Percentiles rank a stretch among this genome's conserved stretches.
These are phyloP conservation scores for Sclerotinia minor DNA, from an alignment of 2,329 filamentous ascomycete genomes.

Conservation along the genomic window DNA sequence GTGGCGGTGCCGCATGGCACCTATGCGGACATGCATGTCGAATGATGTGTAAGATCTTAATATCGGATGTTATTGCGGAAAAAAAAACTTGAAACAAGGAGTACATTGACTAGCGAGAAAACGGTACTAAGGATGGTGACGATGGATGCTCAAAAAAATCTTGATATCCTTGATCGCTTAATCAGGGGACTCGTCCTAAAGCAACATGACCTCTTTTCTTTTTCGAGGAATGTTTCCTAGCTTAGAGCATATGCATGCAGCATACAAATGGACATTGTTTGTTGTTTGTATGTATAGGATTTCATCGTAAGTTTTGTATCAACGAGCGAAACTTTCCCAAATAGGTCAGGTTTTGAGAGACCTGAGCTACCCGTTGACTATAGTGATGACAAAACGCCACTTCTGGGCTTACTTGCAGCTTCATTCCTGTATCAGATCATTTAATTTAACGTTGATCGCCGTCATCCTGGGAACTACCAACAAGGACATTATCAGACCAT, in stretches of 20 bases:
- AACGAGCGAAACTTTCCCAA: background rate
- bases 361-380: background rate
- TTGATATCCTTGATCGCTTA: conserved; percentile 16
- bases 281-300: background rate
- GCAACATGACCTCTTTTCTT: background rate
- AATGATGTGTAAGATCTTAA: conserved; percentile 3
- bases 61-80: background rate
- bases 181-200: background rate
- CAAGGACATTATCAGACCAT: background rate
- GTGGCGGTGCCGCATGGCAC: conserved; percentile 20
- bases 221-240: background rate
- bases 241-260: background rate
- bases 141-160: background rate
- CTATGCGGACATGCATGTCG: conserved; percentile 8
- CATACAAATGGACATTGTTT: background rate
- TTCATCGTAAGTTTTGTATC: background rate
- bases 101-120: background rate
- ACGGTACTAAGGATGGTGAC: background rate
- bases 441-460: background rate
- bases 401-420: background rate
- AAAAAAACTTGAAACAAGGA: background rate
- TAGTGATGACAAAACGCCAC: conserved; percentile 5
- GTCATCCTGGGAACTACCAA: background rate
- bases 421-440: background rate
- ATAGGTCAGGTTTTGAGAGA: background rate